Evolutionary conservation across 2,329 filamentous ascomycete species (phyloP).

Genomic region (Colletotrichum horii): DNA sequence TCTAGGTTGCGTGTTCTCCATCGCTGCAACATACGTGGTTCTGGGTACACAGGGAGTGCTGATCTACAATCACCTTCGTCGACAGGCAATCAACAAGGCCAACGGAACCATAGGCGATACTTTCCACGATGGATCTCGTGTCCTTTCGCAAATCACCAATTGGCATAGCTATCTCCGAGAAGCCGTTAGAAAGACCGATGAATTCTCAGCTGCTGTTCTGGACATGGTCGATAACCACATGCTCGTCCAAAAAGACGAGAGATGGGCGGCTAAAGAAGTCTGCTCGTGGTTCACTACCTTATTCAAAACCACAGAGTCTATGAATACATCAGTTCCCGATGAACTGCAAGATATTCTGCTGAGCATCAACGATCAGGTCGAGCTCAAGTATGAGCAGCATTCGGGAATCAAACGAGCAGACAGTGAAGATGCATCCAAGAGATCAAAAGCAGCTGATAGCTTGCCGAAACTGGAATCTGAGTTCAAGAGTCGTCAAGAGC

Average conservation of each 20-base stretch:
- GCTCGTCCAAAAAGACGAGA: constrained; percentile 9
- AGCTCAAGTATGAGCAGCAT: no score
- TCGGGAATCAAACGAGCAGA: no score
- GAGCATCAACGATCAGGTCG: no score
- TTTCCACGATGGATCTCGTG: background rate
- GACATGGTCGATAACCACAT: constrained; percentile 30
- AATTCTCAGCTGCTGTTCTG: constrained; percentile 23
- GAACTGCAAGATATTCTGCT: no score
- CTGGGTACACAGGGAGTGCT: constrained; percentile 26
- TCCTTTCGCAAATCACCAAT: background rate
- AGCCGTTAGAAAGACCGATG: constrained; percentile 22
- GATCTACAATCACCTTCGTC: background rate
- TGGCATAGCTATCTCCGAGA: background rate
- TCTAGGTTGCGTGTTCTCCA: constrained; percentile 41
- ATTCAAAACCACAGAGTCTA: background rate
- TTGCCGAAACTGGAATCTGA: no score
- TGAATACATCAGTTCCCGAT: background rate
- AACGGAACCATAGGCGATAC: background rate
- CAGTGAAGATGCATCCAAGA: no score
- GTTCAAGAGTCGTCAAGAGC: no score
- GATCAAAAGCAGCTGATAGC: no score
- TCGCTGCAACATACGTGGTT: constrained; percentile 41
- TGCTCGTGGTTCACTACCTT: background rate
- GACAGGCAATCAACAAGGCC: background rate
- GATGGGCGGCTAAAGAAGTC: background rate